Evolutionary conservation across 31 red algal species (phyloP), one percentile per base, ranked within the genome.

Genomic region (Odonthalia washingtoniensis): DNA sequence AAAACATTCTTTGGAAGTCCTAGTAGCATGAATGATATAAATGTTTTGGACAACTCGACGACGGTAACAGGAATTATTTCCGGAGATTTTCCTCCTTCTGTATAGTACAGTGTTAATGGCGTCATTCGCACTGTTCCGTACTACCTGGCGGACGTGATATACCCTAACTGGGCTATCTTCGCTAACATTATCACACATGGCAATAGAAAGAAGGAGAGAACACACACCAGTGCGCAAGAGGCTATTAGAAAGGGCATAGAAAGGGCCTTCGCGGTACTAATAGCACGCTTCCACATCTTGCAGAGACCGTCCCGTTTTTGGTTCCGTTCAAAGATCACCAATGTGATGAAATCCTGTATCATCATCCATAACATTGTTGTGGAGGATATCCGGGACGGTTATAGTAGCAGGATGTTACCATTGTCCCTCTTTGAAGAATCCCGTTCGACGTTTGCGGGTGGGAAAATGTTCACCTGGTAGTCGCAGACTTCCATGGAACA

Each of bases 211-310:
- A 75, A n/a, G n/a, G n/a, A n/a, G n/a, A n/a, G n/a, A n/a, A n/a
- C n/a, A n/a, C n/a, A n/a, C n/a, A n/a, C n/a, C 1, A 57, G 38
- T 21, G 57, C 57, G 2, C 86, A 89, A 73, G 86, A 89, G 1
- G 75, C 57, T 2, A 39, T 42, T 37, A 2, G 69, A 65, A 91
- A 77, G 70, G 88, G 76, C 69, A 37, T 83, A n/a, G 80, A 91
- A 40, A 38, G 78, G 4, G 78, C 69, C 43, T 77, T 91, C 61
- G 88, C 26, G 0, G 80, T 84, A 2, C 75, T 91, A 0, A 26
- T 65, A 2, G 40, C 69, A 3, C 77, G 0, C 1, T 90, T 60
- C 34, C 62, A 82, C 40, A 83, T 83, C 18, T 49, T 90, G 28
- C 5, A 46, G 42, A 1, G 30, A 1, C 87, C 78, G 5, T 82